Conservation (phyloP, 495 filamentous ascomycete genomes). For the Aspergillus carlsbadensis region DNA sequence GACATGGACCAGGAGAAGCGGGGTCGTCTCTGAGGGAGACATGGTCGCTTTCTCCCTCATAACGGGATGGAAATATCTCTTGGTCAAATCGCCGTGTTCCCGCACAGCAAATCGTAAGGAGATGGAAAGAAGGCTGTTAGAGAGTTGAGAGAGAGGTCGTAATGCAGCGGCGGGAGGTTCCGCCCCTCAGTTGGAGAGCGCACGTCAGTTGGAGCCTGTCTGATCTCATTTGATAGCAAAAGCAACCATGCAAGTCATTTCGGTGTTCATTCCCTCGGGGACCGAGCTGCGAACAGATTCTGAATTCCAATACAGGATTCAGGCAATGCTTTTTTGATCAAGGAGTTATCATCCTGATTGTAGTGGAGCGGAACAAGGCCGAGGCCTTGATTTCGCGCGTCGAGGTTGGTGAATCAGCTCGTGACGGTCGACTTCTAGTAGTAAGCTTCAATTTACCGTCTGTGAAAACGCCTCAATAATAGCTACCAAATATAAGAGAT, state of each 20-base stretch:
- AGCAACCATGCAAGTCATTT: neutral
- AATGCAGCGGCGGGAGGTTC: slow-evolving; percentile 7
- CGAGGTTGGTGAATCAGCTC: too few relatives aligned
- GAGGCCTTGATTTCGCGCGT: too few relatives aligned
- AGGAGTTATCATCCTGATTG: too few relatives aligned
- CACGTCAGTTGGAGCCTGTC: neutral
- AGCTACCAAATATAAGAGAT: too few relatives aligned
- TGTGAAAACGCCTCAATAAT: too few relatives aligned
- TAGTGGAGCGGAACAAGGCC: too few relatives aligned
- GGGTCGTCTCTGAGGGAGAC: slow-evolving; percentile 42
- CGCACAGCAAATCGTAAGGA: neutral
- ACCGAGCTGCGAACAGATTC: too few relatives aligned
- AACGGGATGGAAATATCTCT: neutral
- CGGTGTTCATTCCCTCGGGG: too few relatives aligned
- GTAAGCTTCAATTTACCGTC: too few relatives aligned
- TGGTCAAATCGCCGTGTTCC: neutral
- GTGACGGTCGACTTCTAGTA: too few relatives aligned
- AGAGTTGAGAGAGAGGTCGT: neutral
- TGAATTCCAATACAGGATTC: too few relatives aligned
- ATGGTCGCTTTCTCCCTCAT: slow-evolving; percentile 45
- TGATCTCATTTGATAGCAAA: neutral
- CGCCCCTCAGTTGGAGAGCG: neutral
- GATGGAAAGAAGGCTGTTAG: neutral
- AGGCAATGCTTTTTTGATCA: too few relatives aligned
- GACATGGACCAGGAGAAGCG: slow-evolving; percentile 38